Percentiles rank a stretch among this genome's conserved stretches.
phyloP scores from a whole-genome alignment of 371 early-diverging fungal species.

The Funneliformis caledonium region DNA sequence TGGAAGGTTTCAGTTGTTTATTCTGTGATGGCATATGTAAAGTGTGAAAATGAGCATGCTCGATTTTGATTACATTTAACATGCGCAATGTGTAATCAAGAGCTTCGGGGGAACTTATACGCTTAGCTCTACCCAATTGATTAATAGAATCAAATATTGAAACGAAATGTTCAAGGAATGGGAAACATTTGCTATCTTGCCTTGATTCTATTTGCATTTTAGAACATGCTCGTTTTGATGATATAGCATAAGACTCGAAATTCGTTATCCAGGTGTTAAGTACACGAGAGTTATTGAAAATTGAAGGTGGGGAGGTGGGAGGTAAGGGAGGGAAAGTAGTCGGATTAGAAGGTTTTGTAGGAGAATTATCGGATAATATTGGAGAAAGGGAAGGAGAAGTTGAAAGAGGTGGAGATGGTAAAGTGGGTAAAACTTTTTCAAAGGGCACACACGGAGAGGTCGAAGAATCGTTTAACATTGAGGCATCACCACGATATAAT shows the following conservation, averaged over 20 bases:
- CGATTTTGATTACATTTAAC: constrained; percentile 35
- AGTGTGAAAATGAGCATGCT: constrained; percentile 26
- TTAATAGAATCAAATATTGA: constrained; percentile 33
- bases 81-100: constrained; percentile 24
- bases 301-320: neutral
- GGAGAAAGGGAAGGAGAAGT: neutral
- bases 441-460: neutral
- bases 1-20: neutral
- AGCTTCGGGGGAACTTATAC: neutral
- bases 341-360: neutral
- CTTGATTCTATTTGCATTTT: neutral
- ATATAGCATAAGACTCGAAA: constrained; percentile 20
- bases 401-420: neutral
- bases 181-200: constrained; percentile 20
- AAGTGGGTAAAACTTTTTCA: neutral
- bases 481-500: neutral
- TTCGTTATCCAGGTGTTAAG: constrained; percentile 25
- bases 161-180: constrained; percentile 28
- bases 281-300: constrained; percentile 4
- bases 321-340: constrained; percentile 10
- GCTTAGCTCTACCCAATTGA: neutral
- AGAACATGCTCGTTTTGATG: constrained; percentile 1
- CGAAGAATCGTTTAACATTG: neutral
- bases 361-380: neutral
- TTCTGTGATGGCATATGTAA: neutral